Conservation (phyloP, 768 basidiomycete species). For the Naematelia aurantialba region DNA sequence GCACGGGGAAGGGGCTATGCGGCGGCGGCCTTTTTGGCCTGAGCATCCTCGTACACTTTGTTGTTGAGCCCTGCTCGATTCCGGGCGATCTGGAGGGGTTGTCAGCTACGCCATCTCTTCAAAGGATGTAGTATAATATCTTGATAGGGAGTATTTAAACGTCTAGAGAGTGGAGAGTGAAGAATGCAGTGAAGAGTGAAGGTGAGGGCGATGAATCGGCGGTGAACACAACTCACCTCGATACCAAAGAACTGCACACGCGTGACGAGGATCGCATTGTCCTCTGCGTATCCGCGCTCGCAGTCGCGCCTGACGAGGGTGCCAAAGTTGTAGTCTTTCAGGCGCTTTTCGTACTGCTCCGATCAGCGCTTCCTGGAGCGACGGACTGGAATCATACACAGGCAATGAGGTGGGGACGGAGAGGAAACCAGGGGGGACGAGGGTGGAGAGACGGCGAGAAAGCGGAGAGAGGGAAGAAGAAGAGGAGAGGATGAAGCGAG, state of each 20-base stretch:
- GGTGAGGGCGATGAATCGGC: too few species aligned
- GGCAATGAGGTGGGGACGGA: neutral
- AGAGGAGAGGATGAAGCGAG: neutral
- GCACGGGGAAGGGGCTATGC: slow-evolving; percentile 33
- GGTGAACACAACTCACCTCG: slow-evolving; percentile 65
- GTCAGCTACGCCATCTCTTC: slow-evolving; percentile 6
- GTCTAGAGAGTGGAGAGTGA: neutral
- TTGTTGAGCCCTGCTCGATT: slow-evolving; percentile 90
- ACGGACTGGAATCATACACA: neutral
- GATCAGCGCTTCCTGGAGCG: slow-evolving; percentile 52
- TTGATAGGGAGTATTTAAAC: neutral
- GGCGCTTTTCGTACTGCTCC: slow-evolving; percentile 71
- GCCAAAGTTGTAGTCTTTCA: slow-evolving; percentile 95
- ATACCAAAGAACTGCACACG: slow-evolving; percentile 77
- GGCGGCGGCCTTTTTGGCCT: slow-evolving; percentile 57
- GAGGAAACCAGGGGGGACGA: neutral
- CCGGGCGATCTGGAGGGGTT: slow-evolving; percentile 80
- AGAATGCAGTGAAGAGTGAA: neutral
- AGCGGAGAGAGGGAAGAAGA: neutral
- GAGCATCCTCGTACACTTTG: slow-evolving; percentile 72
- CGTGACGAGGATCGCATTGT: slow-evolving; percentile 88
- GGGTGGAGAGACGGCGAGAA: neutral
- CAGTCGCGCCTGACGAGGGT: slow-evolving; percentile 82
- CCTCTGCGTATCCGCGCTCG: slow-evolving; percentile 76
- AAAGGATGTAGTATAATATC: neutral